A percentile compares a stretch with the other conserved stretches of the same genome.
Conservation (phyloP, 2,329 filamentous ascomycete species). For the Tolypocladium ovalisporum region DNA sequence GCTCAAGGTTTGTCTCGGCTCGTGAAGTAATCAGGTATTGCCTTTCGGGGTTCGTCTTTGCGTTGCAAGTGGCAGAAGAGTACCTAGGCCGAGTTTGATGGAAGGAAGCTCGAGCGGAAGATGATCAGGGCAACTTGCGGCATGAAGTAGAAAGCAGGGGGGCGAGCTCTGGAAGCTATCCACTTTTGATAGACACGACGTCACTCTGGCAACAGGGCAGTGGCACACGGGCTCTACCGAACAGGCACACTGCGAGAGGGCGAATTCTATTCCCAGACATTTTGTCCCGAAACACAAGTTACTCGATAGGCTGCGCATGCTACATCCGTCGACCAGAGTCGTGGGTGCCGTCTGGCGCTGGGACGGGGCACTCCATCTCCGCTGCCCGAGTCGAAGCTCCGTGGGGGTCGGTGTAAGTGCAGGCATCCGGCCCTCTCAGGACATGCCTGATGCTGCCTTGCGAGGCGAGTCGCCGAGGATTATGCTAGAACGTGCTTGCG, state of each 20-base stretch:
- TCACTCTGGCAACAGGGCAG: not conserved
- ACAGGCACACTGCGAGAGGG: not conserved
- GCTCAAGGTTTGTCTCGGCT: not conserved
- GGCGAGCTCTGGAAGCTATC: not conserved
- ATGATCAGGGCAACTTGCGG: not conserved
- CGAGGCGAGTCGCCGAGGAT: too few species aligned
- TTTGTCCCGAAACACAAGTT: not conserved
- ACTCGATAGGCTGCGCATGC: not conserved
- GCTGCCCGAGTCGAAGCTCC: too few species aligned
- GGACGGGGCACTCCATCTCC: not conserved
- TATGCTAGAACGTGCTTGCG: too few species aligned
- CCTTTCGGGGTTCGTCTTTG: not conserved
- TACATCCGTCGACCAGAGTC: not conserved
- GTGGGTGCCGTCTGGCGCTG: not conserved
- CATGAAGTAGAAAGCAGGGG: not conserved
- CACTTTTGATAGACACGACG: not conserved
- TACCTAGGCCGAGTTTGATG: not conserved
- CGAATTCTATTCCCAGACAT: too few species aligned
- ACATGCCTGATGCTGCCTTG: too few species aligned
- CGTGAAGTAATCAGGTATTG: not conserved
- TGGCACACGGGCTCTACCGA: too few species aligned
- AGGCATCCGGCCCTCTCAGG: too few species aligned
- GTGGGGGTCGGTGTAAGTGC: too few species aligned
- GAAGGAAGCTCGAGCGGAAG: not conserved
- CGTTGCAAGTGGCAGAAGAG: not conserved